Conservation (phyloP, 129 eudicot genomes). For the Centaurea solstitialis region DNA sequence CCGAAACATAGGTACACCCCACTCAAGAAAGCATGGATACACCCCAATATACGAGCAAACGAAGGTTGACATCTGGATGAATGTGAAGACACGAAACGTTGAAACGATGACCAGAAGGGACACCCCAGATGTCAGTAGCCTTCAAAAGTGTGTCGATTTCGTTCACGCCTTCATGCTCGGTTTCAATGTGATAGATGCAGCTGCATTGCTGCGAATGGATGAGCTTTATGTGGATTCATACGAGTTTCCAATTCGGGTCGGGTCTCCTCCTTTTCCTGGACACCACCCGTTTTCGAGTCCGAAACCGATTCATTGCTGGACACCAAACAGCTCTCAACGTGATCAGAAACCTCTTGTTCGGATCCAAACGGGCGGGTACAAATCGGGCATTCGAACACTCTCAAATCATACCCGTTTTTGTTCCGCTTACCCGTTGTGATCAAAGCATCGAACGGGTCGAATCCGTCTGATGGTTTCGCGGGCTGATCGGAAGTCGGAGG, state of each 20-base stretch:
- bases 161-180: slow-evolving; percentile 86
- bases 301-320: slow-evolving; percentile 16
- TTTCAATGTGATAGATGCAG: slow-evolving; percentile 65
- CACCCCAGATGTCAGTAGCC: slow-evolving; percentile 76
- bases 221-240: slow-evolving; percentile 79
- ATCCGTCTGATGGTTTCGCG: slow-evolving; percentile 45
- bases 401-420: slow-evolving; percentile 68
- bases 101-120: slow-evolving; percentile 68
- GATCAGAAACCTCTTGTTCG: slow-evolving; percentile 77
- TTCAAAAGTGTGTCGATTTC: slow-evolving; percentile 77
- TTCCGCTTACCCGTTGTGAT: slow-evolving; percentile 80
- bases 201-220: slow-evolving; percentile 63
- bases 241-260: slow-evolving; percentile 46
- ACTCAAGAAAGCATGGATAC: slow-evolving; percentile 74
- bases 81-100: slow-evolving; percentile 58
- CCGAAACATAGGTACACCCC: slow-evolving; percentile 75
- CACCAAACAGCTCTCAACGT: slow-evolving; percentile 69
- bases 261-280: not conserved
- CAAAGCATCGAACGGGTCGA: slow-evolving; percentile 81
- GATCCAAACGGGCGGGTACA: slow-evolving; percentile 63
- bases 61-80: slow-evolving; percentile 84
- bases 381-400: slow-evolving; percentile 89
- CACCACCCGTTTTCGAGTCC: slow-evolving; percentile 8
- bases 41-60: slow-evolving; percentile 61
- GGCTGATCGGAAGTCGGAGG: slow-evolving; percentile 2